phyloP scores from a whole-genome alignment of 2,329 filamentous ascomycete genomes.

The Pseudocercospora pini-densiflorae region DNA sequence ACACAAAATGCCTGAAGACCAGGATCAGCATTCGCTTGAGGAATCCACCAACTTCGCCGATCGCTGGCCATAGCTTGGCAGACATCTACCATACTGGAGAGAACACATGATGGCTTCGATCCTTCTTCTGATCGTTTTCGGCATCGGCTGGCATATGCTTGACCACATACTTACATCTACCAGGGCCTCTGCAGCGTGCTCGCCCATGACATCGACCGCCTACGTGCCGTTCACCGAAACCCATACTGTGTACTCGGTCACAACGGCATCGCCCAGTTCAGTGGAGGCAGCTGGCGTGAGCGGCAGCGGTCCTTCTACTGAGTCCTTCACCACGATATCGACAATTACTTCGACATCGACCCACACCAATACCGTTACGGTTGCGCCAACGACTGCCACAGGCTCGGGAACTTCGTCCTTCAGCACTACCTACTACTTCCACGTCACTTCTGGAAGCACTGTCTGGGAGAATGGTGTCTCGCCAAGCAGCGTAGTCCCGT shows the following conservation, averaged over 20 bases:
- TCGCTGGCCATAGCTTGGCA: background rate
- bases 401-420: slow-evolving; percentile 8
- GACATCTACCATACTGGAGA: slow-evolving; percentile 4
- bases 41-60: background rate
- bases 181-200: slow-evolving; percentile 37
- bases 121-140: slow-evolving; percentile 32
- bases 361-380: slow-evolving; percentile 17
- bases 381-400: slow-evolving; percentile 12
- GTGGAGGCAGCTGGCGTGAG: slow-evolving; percentile 5
- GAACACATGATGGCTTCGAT: slow-evolving; percentile 19
- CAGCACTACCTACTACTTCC: slow-evolving; percentile 16
- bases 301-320: slow-evolving; percentile 11
- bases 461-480: slow-evolving; percentile 34
- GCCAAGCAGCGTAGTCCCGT: slow-evolving; percentile 31
- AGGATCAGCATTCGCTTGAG: too few species aligned
- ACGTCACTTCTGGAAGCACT: slow-evolving; percentile 26
- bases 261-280: slow-evolving; percentile 13
- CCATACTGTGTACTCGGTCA: slow-evolving; percentile 28
- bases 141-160: slow-evolving; percentile 28
- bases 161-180: slow-evolving; percentile 37
- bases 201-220: slow-evolving; percentile 28
- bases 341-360: slow-evolving; percentile 22
- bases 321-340: slow-evolving; percentile 18
- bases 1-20: too few species aligned
- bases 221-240: slow-evolving; percentile 34